Percentiles rank a stretch among this genome's conserved stretches.
phyloP scores from a whole-genome alignment of 106 monocot species.

The Allium fistulosum region DNA sequence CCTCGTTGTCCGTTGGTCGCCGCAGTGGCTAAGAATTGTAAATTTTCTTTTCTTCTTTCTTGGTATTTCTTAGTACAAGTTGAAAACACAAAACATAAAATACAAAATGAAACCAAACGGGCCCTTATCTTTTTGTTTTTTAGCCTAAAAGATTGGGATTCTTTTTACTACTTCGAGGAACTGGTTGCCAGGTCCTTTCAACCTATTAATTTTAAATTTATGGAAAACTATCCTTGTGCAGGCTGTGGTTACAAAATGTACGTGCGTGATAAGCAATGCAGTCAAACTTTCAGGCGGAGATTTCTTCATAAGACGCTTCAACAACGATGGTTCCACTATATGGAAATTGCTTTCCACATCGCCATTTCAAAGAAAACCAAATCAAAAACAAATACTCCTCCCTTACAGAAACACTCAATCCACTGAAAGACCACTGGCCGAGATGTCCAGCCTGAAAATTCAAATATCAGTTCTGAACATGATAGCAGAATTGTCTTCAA shows the following conservation, averaged over 20 bases:
- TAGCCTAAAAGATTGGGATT: no score
- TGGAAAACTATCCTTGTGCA: conserved; percentile 5
- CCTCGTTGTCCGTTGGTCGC: no score
- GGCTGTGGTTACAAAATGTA: conserved; percentile 68
- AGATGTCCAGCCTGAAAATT: conserved; percentile 65
- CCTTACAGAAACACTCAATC: conserved; percentile 49
- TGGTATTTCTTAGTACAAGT: no score
- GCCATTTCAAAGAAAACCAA: conserved; percentile 42
- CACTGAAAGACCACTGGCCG: conserved; percentile 52
- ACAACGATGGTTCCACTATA: conserved; percentile 55
- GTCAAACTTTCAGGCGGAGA: conserved; percentile 68
- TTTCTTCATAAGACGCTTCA: conserved; percentile 86
- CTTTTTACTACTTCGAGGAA: no score
- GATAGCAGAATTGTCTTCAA: conserved; percentile 53
- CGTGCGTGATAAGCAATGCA: conserved; percentile 35
- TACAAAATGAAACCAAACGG: no score
- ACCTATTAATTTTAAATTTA: no score
- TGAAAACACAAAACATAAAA: no score
- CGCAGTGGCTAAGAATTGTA: no score
- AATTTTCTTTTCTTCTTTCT: no score
- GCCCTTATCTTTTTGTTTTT: no score
- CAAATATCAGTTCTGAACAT: conserved; percentile 67
- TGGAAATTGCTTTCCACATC: conserved; percentile 57
- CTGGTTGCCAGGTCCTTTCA: no score
- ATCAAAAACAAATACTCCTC: conserved; percentile 43